phyloP scores from a whole-genome alignment of 768 basidiomycete species.

The Auricularia sp. region DNA sequence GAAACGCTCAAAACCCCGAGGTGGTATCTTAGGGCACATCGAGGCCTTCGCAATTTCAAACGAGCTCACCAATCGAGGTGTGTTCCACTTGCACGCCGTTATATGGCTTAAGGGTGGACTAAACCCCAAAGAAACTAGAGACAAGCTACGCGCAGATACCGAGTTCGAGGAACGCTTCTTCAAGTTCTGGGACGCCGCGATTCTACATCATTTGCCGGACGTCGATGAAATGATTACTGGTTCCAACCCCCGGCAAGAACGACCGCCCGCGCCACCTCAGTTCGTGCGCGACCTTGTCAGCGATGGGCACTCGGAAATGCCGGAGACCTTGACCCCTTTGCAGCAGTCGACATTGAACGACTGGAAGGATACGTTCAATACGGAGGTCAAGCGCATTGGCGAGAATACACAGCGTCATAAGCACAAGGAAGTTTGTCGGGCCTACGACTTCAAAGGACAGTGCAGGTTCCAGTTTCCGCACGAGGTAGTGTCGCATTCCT shows the following conservation, averaged over 20 bases:
- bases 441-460: conserved; percentile 18
- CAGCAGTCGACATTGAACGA: conserved; percentile 2
- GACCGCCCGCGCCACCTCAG: conserved; percentile 15
- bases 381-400: conserved; percentile 16
- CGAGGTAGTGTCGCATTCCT: conserved; percentile 20
- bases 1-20: conserved; percentile 6
- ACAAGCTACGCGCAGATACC: conserved; percentile 7
- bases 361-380: conserved; percentile 10
- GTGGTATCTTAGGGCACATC: conserved; percentile 24
- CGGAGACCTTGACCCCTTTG: too few relatives aligned
- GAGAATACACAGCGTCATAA: conserved; percentile 16
- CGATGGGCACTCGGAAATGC: too few relatives aligned
- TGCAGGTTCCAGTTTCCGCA: conserved; percentile 27
- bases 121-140: conserved; percentile 26
- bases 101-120: conserved; percentile 21
- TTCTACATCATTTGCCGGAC: conserved; percentile 22
- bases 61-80: conserved; percentile 20
- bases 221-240: conserved; percentile 13
- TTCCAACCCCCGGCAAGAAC: conserved; percentile 17
- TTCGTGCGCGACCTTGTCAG: too few relatives aligned
- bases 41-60: conserved; percentile 20
- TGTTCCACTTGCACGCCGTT: conserved; percentile 25
- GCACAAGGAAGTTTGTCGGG: conserved; percentile 19
- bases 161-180: conserved; percentile 19
- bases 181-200: conserved; percentile 24